Base-by-base conservation (phyloP, 805 yeast species). In the Limtongia smithiae region DNA sequence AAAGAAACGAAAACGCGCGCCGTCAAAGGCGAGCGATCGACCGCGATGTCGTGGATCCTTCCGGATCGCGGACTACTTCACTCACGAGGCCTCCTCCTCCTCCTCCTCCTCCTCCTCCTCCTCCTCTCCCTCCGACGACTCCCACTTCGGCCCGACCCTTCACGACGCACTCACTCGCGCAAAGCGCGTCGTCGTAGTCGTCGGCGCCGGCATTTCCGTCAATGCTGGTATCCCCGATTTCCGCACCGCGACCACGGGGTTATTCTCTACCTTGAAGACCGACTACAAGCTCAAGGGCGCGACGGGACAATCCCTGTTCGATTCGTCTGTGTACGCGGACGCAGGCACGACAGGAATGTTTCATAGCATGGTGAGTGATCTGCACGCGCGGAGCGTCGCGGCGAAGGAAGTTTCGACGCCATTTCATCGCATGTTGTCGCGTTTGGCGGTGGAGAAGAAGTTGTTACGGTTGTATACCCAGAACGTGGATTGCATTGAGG, bases 171-270 rank as follows among this genome's bases (percentile, higher is more conserved):
- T 52, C 18, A 25, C 17, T 22, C 40, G 82, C 57, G 73, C 90
- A 27, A 78, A 74, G 55, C 75, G 76, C 54, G 70, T 82, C 27
- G 74, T 86, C 2, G 77, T 83, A 25, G 74, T 89, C 25, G 79
- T 90, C 0, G 97, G 97, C 9, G 97, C 97, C 15, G 96, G 96
- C 2, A 79, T 86, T 17, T 86, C 95, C 11, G 93, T 90, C 46
- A 83, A 85, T 25, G 87, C 95, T 0, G 96, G 96, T 3, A 89
- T 88, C 34, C 96, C 96, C 3, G 93, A 84, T 60, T 84, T 88
- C 62, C 70, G 96, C 63, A 84, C 94, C 6, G 77, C 87, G 17
- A 7, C 33, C 21, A 71, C 80, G 51, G 95, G 95, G 1, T 72
- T 89, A 41, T 86, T 89, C 63, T 77, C 78, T 47, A 77, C 78